Percentiles rank a stretch among this genome's conserved stretches.
phyloP scores from a whole-genome alignment of 2,329 filamentous ascomycete species.

The Penicillium thymicola region DNA sequence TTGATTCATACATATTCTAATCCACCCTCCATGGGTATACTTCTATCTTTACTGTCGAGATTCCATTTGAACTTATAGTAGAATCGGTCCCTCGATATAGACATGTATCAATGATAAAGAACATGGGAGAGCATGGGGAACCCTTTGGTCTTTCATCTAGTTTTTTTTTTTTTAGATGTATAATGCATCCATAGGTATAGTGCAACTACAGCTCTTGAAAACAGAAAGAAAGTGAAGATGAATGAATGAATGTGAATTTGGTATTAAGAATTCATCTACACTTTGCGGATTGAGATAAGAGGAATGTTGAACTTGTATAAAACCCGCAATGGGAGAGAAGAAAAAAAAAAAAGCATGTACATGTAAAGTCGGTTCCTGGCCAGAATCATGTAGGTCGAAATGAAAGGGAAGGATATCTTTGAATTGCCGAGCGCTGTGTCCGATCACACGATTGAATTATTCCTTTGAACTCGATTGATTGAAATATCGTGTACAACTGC shows the following conservation, averaged over 20 bases:
- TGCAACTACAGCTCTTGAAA: background rate
- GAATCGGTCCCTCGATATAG: background rate
- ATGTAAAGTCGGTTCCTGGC: background rate
- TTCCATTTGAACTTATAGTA: background rate
- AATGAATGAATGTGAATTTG: background rate
- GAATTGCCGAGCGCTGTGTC: background rate
- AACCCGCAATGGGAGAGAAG: background rate
- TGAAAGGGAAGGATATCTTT: background rate
- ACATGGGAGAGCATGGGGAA: background rate
- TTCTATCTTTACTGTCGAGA: background rate
- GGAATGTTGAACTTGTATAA: background rate
- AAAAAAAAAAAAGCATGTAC: background rate
- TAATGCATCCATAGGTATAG: background rate
- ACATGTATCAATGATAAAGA: background rate
- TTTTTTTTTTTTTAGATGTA: too few relatives aligned
- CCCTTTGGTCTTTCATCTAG: too few relatives aligned
- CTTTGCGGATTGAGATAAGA: background rate
- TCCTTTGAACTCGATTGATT: slow-evolving; percentile 17
- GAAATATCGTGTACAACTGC: slow-evolving; percentile 32
- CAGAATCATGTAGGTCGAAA: background rate
- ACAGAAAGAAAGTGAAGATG: background rate
- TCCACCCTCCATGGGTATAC: background rate
- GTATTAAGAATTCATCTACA: background rate
- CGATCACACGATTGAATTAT: slow-evolving; percentile 11
- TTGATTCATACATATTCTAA: background rate